phyloP scores from a whole-genome alignment of 768 basidiomycete species.

The Rhizopogon salebrosus region DNA sequence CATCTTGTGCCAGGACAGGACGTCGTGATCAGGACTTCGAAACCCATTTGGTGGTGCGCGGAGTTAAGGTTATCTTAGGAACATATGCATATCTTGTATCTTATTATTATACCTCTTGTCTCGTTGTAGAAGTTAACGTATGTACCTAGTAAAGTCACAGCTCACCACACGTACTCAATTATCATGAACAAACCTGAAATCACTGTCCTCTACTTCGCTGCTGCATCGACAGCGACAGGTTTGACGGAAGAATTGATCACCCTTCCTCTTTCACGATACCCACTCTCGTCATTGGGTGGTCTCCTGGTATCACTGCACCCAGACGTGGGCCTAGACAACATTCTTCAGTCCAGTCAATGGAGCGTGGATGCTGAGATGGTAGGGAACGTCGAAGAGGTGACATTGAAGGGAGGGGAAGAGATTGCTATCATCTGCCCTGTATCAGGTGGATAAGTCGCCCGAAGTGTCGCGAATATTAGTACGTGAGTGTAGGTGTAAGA shows the following conservation, averaged over 20 bases:
- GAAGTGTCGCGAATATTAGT: conserved; percentile 1
- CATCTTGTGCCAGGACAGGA: conserved; percentile 68
- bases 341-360: conserved; percentile 65
- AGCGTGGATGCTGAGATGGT: conserved; percentile 82
- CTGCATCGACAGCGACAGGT: conserved; percentile 67
- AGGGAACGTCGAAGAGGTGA: conserved; percentile 43
- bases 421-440: conserved; percentile 80
- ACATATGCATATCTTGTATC: not conserved
- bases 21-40: conserved; percentile 72
- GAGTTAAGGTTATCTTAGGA: conserved; percentile 42
- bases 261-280: conserved; percentile 44
- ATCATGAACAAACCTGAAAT: conserved; percentile 28
- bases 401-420: conserved; percentile 66
- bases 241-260: conserved; percentile 47
- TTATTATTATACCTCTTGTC: no score
- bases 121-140: no score
- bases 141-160: no score
- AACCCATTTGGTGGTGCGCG: conserved; percentile 87
- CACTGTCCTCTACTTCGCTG: conserved; percentile 50
- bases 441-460: conserved; percentile 55
- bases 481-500: not conserved
- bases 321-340: conserved; percentile 39
- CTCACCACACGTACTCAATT: not conserved
- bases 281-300: conserved; percentile 43
- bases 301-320: conserved; percentile 55